Evolutionary conservation across 352 stramenopile species (phyloP).

Genomic region (Aphanomyces stellatus): DNA sequence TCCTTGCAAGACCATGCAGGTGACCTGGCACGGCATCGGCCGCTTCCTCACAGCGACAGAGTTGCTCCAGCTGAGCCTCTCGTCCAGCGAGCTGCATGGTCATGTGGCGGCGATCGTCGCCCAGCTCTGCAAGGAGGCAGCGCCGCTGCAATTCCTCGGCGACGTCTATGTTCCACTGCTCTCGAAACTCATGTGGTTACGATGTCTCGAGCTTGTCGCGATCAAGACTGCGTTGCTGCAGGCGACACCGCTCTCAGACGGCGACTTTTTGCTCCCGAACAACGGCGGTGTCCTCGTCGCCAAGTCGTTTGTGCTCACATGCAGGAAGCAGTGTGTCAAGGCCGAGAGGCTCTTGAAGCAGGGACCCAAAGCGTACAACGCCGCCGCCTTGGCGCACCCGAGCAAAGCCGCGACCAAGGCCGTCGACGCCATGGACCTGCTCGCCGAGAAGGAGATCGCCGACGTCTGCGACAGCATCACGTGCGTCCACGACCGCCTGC

Average conservation of each 20-base stretch:
- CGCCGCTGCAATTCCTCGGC: not conserved
- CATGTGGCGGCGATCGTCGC: not conserved
- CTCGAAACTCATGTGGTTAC: constrained; percentile 10
- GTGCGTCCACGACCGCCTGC: constrained; percentile 49
- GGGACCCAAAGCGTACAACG: constrained; percentile 36
- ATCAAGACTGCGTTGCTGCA: constrained; percentile 12
- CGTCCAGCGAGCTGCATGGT: not conserved
- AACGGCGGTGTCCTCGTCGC: constrained; percentile 39
- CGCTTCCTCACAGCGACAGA: constrained; percentile 15
- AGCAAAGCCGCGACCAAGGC: not conserved
- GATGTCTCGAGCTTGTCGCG: constrained; percentile 2
- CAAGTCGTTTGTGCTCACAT: constrained; percentile 64
- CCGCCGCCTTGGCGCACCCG: not conserved
- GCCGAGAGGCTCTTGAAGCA: constrained; percentile 73
- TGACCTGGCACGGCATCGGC: constrained; percentile 8
- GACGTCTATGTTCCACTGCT: not conserved
- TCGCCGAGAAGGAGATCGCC: constrained; percentile 30
- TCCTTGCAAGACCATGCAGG: not conserved
- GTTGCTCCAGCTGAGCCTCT: not conserved
- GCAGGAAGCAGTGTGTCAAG: constrained; percentile 53
- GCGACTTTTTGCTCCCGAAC: not conserved
- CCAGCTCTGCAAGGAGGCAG: constrained; percentile 6
- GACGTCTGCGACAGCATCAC: constrained; percentile 39
- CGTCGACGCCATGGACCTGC: constrained; percentile 25
- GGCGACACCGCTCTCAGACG: not conserved